Base-by-base conservation (phyloP, 805 yeast genomes). In the Metschnikowia shivogae region DNA sequence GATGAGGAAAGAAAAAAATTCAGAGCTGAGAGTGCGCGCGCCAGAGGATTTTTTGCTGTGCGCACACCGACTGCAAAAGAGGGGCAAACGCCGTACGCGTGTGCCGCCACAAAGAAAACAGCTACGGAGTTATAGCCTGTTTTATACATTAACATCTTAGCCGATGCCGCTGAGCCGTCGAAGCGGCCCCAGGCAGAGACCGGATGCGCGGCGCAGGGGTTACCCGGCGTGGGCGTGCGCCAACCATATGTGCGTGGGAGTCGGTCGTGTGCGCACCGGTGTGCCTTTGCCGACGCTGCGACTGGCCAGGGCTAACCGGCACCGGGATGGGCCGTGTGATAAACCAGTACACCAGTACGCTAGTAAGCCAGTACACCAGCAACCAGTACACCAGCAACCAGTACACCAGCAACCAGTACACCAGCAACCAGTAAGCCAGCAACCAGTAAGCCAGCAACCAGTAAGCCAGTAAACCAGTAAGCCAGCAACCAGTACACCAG, bases 1-100 rank as follows among this genome's bases (percentile, higher is more conserved):
- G 42, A 39, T 31, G 42, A 43, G 44, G 42, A 38, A 26, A 36
- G 43, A 46, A 47, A 54, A 58, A 59, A 50, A 44, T 53, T 47
- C 19, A 41, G 35, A 34, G 49, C 41, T 40, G 36, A 24, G 27
- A 34, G 43, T 44, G 49, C 57, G 55, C 52, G 44, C 50, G 54
- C 49, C 54, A 53, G 39, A 42, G 51, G 45, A 36, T 36, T 43
- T 43, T 46, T 46, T 45, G 40, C 42, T 43, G 44, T 44, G 40
- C 40, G 40, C 40, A 37, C 40, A 29, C 40, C 30, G n/a, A 35
- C 22, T 31, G 42, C 35, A 39, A 39, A 22, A 10, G 22, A 10
- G 13, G 31, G 31, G 30, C 17, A 20, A 30, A 29, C 12, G 8
- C 26, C 8, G 6, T 22, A 22, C 26, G 26, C 26, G 26, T 22